phyloP scores from a whole-genome alignment of 306 rosid species.

The Malus sieversii region DNA sequence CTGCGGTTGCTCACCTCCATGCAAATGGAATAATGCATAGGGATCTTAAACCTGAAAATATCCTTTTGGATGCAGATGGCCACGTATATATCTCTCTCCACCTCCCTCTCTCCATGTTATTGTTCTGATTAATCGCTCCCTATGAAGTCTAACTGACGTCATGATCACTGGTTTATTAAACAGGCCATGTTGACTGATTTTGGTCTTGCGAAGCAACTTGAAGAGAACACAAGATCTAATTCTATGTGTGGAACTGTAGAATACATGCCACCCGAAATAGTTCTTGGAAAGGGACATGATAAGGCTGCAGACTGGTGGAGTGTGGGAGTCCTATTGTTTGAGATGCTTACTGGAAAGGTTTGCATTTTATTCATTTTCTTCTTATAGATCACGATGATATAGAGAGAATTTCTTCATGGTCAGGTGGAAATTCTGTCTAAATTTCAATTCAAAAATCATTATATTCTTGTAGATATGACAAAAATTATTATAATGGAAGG shows the following conservation, averaged over 20 bases:
- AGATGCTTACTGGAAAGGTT: slow-evolving; percentile 99
- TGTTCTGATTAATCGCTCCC: not conserved
- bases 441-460: not conserved
- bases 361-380: not conserved
- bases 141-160: slow-evolving; percentile 19
- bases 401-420: not conserved
- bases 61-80: slow-evolving; percentile 81
- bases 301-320: slow-evolving; percentile 99
- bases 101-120: slow-evolving; percentile 1
- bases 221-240: slow-evolving; percentile 72
- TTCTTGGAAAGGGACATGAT: slow-evolving; percentile 93
- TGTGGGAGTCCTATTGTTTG: slow-evolving; percentile 78
- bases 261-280: slow-evolving; percentile 98
- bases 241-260: slow-evolving; percentile 90
- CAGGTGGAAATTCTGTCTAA: not conserved
- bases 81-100: slow-evolving; percentile 47
- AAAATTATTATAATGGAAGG: not conserved
- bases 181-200: slow-evolving; percentile 97
- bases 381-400: not conserved
- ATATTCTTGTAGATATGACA: not conserved
- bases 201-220: slow-evolving; percentile 85
- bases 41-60: slow-evolving; percentile 96
- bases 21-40: slow-evolving; percentile 91
- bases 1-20: slow-evolving; percentile 91
- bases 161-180: slow-evolving; percentile 4